Conservation (phyloP, 2,329 filamentous ascomycete species). For the Aspergillus eucalypticola region DNA sequence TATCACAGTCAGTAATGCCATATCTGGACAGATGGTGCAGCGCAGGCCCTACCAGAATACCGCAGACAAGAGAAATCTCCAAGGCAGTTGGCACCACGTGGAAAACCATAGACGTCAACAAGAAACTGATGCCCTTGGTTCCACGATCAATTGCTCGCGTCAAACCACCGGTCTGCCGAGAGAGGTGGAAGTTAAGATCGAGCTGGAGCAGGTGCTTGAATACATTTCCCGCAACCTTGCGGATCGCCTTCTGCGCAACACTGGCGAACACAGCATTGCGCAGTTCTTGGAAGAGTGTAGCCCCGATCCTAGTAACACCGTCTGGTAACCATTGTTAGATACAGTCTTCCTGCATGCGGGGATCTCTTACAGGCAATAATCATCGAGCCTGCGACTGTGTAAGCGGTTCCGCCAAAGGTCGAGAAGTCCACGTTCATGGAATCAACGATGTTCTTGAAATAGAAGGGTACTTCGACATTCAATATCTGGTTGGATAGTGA, state of each 20-base stretch:
- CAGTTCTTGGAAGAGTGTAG: constrained; percentile 87
- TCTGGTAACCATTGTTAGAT: constrained; percentile 49
- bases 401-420: constrained; percentile 82
- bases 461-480: constrained; percentile 98
- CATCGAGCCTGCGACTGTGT: constrained; percentile 85
- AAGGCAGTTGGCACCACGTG: constrained; percentile 91
- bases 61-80: constrained; percentile 93
- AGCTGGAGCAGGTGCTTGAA: constrained; percentile 86
- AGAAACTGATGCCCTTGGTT: constrained; percentile 96
- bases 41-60: constrained; percentile 66
- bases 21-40: background rate
- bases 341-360: background rate
- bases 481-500: constrained; percentile 56
- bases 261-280: constrained; percentile 96
- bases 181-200: constrained; percentile 90
- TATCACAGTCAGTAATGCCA: constrained; percentile 28
- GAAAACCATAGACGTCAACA: constrained; percentile 97
- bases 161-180: constrained; percentile 89
- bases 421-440: constrained; percentile 94
- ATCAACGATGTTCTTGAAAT: constrained; percentile 98
- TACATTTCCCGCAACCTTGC: constrained; percentile 85
- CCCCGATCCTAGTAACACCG: constrained; percentile 81
- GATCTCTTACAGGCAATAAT: constrained; percentile 73
- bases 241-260: constrained; percentile 94
- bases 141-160: constrained; percentile 93